Evolutionary conservation across 2,329 filamentous ascomycete genomes (phyloP), one percentile per base, ranked within the genome.

Genomic region (Verruconis gallopava): DNA sequence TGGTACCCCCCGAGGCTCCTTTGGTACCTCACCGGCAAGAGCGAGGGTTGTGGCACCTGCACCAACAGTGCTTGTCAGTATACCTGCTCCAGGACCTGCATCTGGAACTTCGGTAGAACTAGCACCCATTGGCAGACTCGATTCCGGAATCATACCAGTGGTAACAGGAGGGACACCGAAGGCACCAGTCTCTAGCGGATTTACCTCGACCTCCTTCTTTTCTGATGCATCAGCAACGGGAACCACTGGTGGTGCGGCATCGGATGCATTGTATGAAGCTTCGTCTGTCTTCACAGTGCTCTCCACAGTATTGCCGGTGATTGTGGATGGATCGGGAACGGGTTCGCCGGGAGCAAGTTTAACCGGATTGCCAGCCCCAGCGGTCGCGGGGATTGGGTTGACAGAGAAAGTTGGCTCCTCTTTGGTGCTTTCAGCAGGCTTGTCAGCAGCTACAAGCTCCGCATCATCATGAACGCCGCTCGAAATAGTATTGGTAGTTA

Each of bases 221-320:
- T 65, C 62, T 37, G 55, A 57, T 45, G 68, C 63, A 35, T 60
- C 57, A 17, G 59, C 56, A 33, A 65, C 60, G 34, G 63, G 66
- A n/a, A 65, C 55, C 36, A 60, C 60, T 18, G 66, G 63, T n/a
- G 68, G 59, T 20, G 64, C 60, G 44, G 77, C 72, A 54, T 81
- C 81, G 48, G 79, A 77, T 60, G 83, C 83, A 59, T 93, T 81
- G 61, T 95, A 96, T 1, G 85, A 89, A 51, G 78, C 83, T 59
- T 85, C 73, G 58, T 95, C 88, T 15, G 84, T 73, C 54, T 65
- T 69, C 25, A 68, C 69, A 19, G 68, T 73, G 49, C 72, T 75
- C 33, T 79, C 75, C 54, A 94, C 73, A 39, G 85, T 79, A 59
- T 83, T 81, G 40, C 71, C 61, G 37, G 77, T 77, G 51, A 86